Conservation (phyloP, 371 early-diverging fungal genomes). For the Blastocladiella emersonii region DNA sequence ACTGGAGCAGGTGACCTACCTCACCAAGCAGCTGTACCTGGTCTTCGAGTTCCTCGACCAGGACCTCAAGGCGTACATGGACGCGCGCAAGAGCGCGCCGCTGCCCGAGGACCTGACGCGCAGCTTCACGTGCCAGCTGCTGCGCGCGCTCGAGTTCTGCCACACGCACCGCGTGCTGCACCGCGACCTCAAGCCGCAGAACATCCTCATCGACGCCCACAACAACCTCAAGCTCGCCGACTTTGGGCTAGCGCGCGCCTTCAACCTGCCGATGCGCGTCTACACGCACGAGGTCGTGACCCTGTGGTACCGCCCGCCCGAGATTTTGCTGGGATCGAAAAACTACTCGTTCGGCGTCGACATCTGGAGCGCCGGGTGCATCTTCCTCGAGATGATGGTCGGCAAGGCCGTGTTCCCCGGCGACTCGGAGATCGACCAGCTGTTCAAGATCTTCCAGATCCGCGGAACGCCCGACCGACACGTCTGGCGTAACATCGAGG, state of each 20-base stretch:
- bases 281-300: constrained; percentile 98
- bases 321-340: constrained; percentile 79
- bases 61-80: constrained; percentile 93
- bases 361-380: constrained; percentile 97
- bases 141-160: constrained; percentile 69
- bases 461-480: constrained; percentile 86
- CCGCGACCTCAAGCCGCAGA: constrained; percentile 83
- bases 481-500: constrained; percentile 74
- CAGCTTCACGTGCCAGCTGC: constrained; percentile 83
- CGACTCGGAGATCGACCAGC: constrained; percentile 92
- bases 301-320: constrained; percentile 95
- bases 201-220: constrained; percentile 76
- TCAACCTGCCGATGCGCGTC: constrained; percentile 71
- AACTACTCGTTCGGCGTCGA: constrained; percentile 89
- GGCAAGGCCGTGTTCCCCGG: constrained; percentile 82
- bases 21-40: constrained; percentile 69
- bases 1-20: constrained; percentile 77
- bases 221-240: constrained; percentile 87
- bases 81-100: constrained; percentile 40
- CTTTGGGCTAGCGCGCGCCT: constrained; percentile 86
- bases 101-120: constrained; percentile 51
- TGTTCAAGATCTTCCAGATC: constrained; percentile 82
- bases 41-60: constrained; percentile 94
- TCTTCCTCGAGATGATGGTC: constrained; percentile 89
- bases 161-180: constrained; percentile 81